phyloP scores from a whole-genome alignment of 192 early-diverging fungal genomes.

The Paraglomus occultum region DNA sequence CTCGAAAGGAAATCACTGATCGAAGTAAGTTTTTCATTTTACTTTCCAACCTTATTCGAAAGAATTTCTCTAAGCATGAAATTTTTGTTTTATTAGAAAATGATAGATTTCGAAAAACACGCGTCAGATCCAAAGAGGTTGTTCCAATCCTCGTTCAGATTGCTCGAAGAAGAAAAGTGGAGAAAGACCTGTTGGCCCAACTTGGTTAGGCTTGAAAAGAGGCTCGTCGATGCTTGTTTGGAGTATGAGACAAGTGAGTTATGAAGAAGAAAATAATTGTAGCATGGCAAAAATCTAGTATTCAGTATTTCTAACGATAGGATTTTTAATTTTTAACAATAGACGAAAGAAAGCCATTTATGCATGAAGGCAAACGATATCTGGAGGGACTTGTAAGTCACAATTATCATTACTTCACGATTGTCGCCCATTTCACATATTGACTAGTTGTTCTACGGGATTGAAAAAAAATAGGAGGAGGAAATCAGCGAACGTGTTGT shows the following conservation, averaged over 20 bases:
- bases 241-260: slow-evolving; percentile 54
- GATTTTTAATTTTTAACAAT: neutral
- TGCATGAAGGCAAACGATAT: slow-evolving; percentile 29
- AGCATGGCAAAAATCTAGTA: too few species aligned
- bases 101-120: slow-evolving; percentile 73
- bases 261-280: too few species aligned
- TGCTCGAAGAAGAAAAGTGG: slow-evolving; percentile 83
- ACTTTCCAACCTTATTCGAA: neutral
- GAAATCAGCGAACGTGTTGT: slow-evolving; percentile 30
- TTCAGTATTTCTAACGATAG: too few species aligned
- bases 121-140: slow-evolving; percentile 75
- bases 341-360: slow-evolving; percentile 31
- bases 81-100: slow-evolving; percentile 41
- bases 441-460: too few species aligned
- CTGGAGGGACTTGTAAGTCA: slow-evolving; percentile 19
- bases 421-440: too few species aligned
- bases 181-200: slow-evolving; percentile 75
- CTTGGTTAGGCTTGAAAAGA: slow-evolving; percentile 61
- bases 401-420: too few species aligned
- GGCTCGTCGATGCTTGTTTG: slow-evolving; percentile 50
- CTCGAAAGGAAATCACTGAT: slow-evolving; percentile 27
- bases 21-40: neutral
- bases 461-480: slow-evolving; percentile 5
- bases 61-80: neutral
- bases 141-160: slow-evolving; percentile 70